Conservation (phyloP, 129 eudicot species). For the Flaveria ramosissima region DNA sequence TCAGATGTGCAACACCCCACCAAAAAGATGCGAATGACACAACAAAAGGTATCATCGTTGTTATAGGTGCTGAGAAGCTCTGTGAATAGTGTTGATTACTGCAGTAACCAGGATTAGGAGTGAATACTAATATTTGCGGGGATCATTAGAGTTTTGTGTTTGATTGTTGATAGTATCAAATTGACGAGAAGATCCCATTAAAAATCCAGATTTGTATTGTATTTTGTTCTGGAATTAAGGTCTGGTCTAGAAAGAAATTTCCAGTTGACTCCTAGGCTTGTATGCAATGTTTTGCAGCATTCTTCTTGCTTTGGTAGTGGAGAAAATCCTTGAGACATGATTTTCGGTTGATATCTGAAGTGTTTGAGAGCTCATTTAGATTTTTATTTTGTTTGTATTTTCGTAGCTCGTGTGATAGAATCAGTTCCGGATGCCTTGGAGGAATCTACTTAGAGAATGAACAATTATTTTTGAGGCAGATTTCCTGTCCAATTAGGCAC, state of each 20-base stretch:
- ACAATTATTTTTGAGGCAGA: too few relatives aligned
- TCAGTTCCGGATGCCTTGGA: too few relatives aligned
- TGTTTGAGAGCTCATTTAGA: not conserved
- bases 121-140: constrained; percentile 5
- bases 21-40: constrained; percentile 46
- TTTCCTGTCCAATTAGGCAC: too few relatives aligned
- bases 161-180: not conserved
- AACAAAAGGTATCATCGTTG: constrained; percentile 14
- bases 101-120: constrained; percentile 14
- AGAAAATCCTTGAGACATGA: not conserved
- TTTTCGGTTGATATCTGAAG: not conserved
- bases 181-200: not conserved
- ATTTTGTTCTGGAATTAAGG: not conserved
- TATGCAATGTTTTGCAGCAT: not conserved
- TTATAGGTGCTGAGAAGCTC: not conserved
- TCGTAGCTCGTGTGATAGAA: too few relatives aligned
- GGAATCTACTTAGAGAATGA: too few relatives aligned
- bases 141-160: constrained; percentile 7
- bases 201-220: not conserved
- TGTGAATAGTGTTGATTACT: constrained; percentile 34
- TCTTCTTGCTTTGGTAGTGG: not conserved
- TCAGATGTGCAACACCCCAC: constrained; percentile 29
- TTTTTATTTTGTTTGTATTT: too few relatives aligned
- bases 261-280: not conserved
- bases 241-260: constrained; percentile 1